Conservation (phyloP, 345 rosid species). For the Pistacia vera region DNA sequence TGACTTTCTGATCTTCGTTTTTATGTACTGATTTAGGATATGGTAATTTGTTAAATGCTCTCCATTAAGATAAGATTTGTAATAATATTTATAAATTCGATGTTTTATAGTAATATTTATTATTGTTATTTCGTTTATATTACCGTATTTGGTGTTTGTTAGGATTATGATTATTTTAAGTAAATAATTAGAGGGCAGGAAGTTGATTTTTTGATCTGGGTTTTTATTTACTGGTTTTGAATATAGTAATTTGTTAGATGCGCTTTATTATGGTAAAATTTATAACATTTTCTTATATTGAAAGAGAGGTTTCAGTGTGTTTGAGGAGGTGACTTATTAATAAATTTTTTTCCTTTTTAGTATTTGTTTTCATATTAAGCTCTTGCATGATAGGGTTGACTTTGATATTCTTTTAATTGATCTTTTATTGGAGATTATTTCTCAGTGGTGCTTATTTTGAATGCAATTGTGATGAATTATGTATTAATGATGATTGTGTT, state of each 20-base stretch:
- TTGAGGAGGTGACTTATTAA: no score
- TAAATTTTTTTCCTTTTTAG: background rate
- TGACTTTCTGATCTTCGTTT: background rate
- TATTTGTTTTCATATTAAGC: background rate
- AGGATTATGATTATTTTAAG: background rate
- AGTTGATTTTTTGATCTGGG: background rate
- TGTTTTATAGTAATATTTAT: background rate
- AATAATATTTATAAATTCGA: no score
- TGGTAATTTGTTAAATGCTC: background rate
- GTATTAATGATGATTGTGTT: constrained; percentile 6
- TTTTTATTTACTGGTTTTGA: no score
- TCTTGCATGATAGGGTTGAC: background rate
- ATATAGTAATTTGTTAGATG: no score
- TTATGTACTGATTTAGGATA: background rate
- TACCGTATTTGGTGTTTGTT: background rate
- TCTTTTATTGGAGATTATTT: background rate
- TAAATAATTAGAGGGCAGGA: no score
- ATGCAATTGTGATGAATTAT: background rate
- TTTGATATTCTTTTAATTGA: background rate
- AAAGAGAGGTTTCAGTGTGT: no score
- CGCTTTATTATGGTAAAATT: no score
- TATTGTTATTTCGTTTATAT: background rate
- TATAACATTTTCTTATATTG: no score
- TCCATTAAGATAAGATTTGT: background rate
- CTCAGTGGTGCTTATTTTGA: background rate